Conservation (phyloP, 2,329 filamentous ascomycete genomes). For the Scedosporium dehoogii region DNA sequence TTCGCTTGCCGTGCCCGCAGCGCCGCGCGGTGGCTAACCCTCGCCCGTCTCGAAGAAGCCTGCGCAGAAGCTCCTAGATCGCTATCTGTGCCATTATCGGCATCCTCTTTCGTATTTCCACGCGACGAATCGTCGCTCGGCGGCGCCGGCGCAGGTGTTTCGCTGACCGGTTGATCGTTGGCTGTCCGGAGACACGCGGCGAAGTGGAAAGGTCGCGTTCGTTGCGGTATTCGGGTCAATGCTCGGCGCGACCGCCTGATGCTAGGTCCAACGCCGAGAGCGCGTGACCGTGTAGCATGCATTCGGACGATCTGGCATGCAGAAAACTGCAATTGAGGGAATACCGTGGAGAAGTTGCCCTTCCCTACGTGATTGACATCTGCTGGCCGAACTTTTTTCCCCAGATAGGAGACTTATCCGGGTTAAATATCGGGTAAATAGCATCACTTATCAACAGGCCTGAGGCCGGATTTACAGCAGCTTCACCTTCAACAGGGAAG, state of each 20-base stretch:
- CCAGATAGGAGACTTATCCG: too few relatives aligned
- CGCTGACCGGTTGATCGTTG: conserved; percentile 8
- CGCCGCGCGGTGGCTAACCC: conserved; percentile 12
- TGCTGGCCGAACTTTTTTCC: conserved; percentile 4
- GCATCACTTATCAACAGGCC: background rate
- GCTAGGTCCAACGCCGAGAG: conserved; percentile 12
- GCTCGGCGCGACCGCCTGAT: conserved; percentile 7
- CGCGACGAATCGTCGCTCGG: conserved; percentile 10
- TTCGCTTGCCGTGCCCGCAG: conserved; percentile 22
- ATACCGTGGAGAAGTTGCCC: conserved; percentile 6
- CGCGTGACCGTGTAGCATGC: conserved; percentile 16
- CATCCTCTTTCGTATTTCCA: conserved; percentile 5
- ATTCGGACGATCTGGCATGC: conserved; percentile 13
- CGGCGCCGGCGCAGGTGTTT: conserved; percentile 11
- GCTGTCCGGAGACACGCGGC: conserved; percentile 10
- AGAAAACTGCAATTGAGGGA: conserved; percentile 11
- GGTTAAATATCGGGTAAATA: background rate
- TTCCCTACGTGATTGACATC: conserved; percentile 3
- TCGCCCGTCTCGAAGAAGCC: conserved; percentile 7
- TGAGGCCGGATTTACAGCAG: too few relatives aligned
- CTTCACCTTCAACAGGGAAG: too few relatives aligned
- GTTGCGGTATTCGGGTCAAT: conserved; percentile 5
- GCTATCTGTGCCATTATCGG: background rate
- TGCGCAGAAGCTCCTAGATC: background rate
- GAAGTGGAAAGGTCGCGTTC: conserved; percentile 11